Percentiles rank a stretch among this genome's conserved stretches.
These are phyloP conservation scores for Uronychia binucleata DNA, from an alignment of 73 alveolate species.

Conservation along the genomic window DNA sequence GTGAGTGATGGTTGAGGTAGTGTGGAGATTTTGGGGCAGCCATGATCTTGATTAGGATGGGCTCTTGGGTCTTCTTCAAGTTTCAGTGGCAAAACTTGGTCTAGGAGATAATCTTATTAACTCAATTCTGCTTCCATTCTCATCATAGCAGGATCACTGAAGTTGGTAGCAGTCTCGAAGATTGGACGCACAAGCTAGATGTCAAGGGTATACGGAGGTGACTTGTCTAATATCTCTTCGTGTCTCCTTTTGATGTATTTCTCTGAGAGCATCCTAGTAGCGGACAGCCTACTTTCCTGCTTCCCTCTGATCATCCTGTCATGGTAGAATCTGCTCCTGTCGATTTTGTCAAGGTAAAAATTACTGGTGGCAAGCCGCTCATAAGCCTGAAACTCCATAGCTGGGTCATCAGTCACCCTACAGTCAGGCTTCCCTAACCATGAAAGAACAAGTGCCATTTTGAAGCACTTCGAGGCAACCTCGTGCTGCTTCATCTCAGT, in stretches of 20 bases:
- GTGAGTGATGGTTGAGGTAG: no score
- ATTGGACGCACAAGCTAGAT: neutral
- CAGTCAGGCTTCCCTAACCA: neutral
- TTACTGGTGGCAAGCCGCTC: conserved; percentile 40
- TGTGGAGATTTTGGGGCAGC: no score
- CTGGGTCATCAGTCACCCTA: conserved; percentile 33
- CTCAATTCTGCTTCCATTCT: neutral
- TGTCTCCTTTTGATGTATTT: neutral
- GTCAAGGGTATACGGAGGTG: neutral
- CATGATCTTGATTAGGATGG: no score
- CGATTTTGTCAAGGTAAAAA: conserved; percentile 56
- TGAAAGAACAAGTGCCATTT: neutral
- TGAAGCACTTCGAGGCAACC: neutral
- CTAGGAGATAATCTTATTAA: no score
- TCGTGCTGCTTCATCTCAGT: neutral
- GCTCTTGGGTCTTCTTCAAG: no score
- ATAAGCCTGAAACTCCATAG: conserved; percentile 53
- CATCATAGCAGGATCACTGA: neutral
- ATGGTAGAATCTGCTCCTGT: conserved; percentile 51
- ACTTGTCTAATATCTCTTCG: neutral
- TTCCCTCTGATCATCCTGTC: conserved; percentile 59
- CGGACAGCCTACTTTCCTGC: neutral
- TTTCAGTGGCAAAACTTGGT: no score
- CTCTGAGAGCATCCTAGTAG: neutral
- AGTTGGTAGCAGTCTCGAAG: neutral